Conservation (phyloP, 1,284 basidiomycete genomes). For the Coniophora puteana region DNA sequence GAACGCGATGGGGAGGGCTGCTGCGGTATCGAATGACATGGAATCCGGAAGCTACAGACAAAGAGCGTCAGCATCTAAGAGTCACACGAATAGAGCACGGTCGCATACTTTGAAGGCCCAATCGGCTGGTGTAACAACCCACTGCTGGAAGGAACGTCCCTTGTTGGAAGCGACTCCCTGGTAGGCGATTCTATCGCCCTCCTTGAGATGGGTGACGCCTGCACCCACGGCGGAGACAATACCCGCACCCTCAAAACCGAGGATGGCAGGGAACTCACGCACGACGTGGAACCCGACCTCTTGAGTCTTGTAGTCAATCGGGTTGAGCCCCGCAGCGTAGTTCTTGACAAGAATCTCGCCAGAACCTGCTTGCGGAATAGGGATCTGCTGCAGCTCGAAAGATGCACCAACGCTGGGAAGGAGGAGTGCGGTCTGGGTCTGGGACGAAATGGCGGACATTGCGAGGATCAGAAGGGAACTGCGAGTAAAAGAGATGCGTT, state of each 20-base stretch:
- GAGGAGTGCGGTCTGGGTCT: neutral
- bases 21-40: constrained; percentile 19
- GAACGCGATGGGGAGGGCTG: constrained; percentile 22
- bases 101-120: constrained; percentile 32
- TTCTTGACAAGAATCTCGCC: constrained; percentile 12
- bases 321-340: constrained; percentile 7
- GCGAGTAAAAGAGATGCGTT: no score
- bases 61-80: constrained; percentile 33
- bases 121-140: constrained; percentile 29
- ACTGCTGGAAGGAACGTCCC: constrained; percentile 39
- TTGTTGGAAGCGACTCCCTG: constrained; percentile 36
- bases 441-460: no score
- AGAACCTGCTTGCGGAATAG: no score
- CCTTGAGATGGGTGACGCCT: constrained; percentile 30
- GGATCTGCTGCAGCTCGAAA: constrained; percentile 1
- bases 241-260: no score
- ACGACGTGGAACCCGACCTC: constrained; percentile 24
- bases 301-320: constrained; percentile 34
- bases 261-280: constrained; percentile 33
- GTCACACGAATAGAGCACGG: constrained; percentile 5
- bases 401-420: neutral
- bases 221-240: constrained; percentile 34
- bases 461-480: no score
- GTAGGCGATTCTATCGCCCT: constrained; percentile 41
- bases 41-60: constrained; percentile 37